phyloP scores from a whole-genome alignment of 2,329 filamentous ascomycete species.

The Ramularia endophylla region DNA sequence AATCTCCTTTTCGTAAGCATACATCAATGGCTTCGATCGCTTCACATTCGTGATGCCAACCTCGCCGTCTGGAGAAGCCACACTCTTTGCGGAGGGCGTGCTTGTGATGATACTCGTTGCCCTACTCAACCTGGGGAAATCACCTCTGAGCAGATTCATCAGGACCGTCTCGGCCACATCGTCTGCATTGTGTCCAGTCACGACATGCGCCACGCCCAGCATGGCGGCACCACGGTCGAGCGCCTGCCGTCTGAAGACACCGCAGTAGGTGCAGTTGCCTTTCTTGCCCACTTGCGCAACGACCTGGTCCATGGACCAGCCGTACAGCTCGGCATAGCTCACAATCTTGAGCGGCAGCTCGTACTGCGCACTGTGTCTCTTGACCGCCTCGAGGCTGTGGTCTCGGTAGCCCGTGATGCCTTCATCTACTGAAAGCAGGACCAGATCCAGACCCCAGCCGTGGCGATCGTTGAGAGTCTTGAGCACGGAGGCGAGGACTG shows the following conservation, averaged over 20 bases:
- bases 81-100: constrained; percentile 39
- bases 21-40: constrained; percentile 93
- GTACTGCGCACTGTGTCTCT: constrained; percentile 86
- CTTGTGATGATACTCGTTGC: constrained; percentile 82
- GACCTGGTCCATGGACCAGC: constrained; percentile 99
- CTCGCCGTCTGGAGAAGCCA: constrained; percentile 13
- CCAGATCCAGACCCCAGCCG: constrained; percentile 76
- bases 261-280: constrained; percentile 98
- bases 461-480: constrained; percentile 92
- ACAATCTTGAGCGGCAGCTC: constrained; percentile 87
- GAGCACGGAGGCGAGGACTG: constrained; percentile 86
- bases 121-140: constrained; percentile 77
- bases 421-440: constrained; percentile 89
- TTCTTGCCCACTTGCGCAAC: constrained; percentile 96
- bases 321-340: constrained; percentile 89
- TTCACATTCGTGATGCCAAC: constrained; percentile 77
- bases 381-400: constrained; percentile 92
- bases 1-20: constrained; percentile 98
- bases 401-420: constrained; percentile 96
- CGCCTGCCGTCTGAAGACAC: constrained; percentile 90
- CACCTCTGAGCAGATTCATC: constrained; percentile 92
- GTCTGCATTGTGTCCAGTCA: constrained; percentile 96
- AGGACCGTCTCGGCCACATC: constrained; percentile 95
- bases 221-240: constrained; percentile 86
- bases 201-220: constrained; percentile 83